Base-by-base conservation (phyloP, 345 rosid species). In the Lumnitzera racemosa region DNA sequence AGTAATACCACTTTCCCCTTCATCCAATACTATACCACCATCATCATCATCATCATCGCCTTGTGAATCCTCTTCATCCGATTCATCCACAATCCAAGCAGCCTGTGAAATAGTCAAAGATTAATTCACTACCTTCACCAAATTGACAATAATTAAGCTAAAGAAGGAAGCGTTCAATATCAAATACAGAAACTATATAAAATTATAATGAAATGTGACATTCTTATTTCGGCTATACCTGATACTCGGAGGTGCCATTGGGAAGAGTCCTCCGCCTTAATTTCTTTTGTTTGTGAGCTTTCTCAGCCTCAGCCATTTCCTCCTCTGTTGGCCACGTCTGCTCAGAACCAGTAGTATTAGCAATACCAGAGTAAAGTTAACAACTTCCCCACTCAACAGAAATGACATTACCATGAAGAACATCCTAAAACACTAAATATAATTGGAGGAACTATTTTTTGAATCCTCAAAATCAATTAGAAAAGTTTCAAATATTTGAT, bases 281-380 rank as follows among this genome's bases (percentile, higher is more conserved):
- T 73, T 51, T 81, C 68, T 68, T 83, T 23, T 79, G 79, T 66
- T 81, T 81, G 64, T 74, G 90, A 61, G 73, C 71, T 75, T 58
- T 72, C 53, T 81, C 89, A 53, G 95, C 98, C 74, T 89, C 94
- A 15, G 81, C 91, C 88, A 89, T 85, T 73, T 92, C 98, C 64
- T 76, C 94, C 71, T 89, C 90, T 15, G 97, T 89, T 67, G 98
- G 98, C 97, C 97, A 92, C 46, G 96, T 92, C 98, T 92, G 74
- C 64, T 60, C 67, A 73, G 46, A 24, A 58, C 23, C 1, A 53
- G 14, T 53, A 11, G 24, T 20, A 11, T 25, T 23, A 53, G 13
- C 2, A 53, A 6, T 10, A 53, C 13, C 14, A 27, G 15, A 14
- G 24, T 11, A 53, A 24, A 23, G 56, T 8, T 15, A 23, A 27